Conservation (phyloP, 2,329 filamentous ascomycete genomes). For the Aureobasidium leucospermi region DNA sequence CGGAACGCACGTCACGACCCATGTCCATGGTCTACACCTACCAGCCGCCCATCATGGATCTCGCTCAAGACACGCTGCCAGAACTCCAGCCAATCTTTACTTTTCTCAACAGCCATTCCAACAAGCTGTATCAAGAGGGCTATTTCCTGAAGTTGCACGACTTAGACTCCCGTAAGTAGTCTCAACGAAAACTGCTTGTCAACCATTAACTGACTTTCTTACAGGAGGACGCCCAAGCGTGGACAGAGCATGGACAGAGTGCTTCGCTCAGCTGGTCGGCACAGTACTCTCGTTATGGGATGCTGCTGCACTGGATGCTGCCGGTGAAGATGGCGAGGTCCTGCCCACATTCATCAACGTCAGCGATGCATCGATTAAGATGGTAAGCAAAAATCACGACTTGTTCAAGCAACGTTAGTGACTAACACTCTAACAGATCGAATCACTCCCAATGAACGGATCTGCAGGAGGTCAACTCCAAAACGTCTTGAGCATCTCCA, state of each 20-base stretch:
- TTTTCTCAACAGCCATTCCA: conserved; percentile 87
- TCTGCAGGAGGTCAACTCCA: conserved; percentile 71
- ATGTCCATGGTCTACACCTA: conserved; percentile 82
- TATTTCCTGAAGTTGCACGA: conserved; percentile 97
- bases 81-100: conserved; percentile 92
- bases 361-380: conserved; percentile 95
- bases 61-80: conserved; percentile 76
- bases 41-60: conserved; percentile 78
- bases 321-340: conserved; percentile 76
- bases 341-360: conserved; percentile 91
- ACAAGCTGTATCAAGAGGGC: conserved; percentile 95
- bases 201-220: conserved; percentile 1
- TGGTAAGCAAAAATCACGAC: conserved; percentile 52
- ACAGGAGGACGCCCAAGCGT: conserved; percentile 77
- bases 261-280: conserved; percentile 91
- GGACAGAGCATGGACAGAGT: conserved; percentile 90
- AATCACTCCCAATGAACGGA: conserved; percentile 80
- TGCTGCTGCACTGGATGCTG: conserved; percentile 80
- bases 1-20: conserved; percentile 50
- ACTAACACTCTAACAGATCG: conserved; percentile 26
- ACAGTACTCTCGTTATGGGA: conserved; percentile 96
- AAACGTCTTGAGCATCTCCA: conserved; percentile 93
- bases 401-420: not conserved
- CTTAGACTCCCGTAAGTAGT: conserved; percentile 72
- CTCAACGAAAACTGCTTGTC: not conserved